Evolutionary conservation across 2,329 filamentous ascomycete genomes (phyloP).

Genomic region (Claviceps lovelessii): DNA sequence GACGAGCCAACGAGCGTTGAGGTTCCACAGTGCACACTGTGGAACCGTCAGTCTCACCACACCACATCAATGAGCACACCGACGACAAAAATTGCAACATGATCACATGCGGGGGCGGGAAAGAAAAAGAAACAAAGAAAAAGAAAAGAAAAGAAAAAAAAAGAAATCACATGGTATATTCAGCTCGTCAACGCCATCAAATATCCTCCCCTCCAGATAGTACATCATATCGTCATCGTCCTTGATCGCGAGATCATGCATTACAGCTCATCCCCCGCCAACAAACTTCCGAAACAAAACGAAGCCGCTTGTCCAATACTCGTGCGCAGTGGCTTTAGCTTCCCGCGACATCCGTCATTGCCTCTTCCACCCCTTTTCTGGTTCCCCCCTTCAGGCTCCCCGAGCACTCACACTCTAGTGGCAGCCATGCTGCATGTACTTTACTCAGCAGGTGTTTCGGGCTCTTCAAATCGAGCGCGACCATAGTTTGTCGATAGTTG

Average conservation of each 20-base stretch:
- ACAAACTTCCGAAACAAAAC: background rate
- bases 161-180: background rate
- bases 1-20: no score
- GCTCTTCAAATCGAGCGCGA: slow-evolving; percentile 25
- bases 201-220: background rate
- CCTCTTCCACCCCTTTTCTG: background rate
- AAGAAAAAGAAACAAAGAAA: background rate
- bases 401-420: background rate
- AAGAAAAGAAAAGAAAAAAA: background rate
- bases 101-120: background rate
- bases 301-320: background rate
- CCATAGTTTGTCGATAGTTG: slow-evolving; percentile 23
- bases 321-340: background rate
- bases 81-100: background rate
- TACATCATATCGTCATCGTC: background rate
- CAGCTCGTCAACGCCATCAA: background rate
- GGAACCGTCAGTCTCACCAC: no score
- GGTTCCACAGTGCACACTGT: no score
- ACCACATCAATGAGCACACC: no score
- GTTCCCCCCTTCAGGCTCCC: background rate
- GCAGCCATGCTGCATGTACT: background rate
- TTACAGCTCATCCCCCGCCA: background rate
- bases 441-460: slow-evolving; percentile 11
- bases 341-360: background rate
- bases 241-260: background rate